phyloP scores from a whole-genome alignment of 345 rosid genomes.

The Bruguiera sexangula region DNA sequence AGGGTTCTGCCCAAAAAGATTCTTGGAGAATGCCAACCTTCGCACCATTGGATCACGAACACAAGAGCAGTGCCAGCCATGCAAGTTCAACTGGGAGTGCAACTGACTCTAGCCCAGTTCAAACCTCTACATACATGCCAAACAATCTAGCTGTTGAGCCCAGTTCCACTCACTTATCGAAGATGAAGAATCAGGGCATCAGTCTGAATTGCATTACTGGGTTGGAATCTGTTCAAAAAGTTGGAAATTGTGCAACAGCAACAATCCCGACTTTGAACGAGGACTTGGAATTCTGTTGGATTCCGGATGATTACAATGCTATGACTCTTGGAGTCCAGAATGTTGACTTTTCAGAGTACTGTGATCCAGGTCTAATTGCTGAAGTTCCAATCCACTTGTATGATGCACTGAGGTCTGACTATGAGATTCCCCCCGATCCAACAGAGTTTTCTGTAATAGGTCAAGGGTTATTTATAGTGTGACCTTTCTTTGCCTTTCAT shows the following conservation, averaged over 20 bases:
- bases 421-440: constrained; percentile 51
- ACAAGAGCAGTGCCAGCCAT: constrained; percentile 28
- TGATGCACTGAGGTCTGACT: constrained; percentile 54
- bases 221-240: constrained; percentile 35
- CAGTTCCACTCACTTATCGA: constrained; percentile 28
- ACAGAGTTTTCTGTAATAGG: constrained; percentile 54
- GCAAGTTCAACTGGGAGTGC: constrained; percentile 18
- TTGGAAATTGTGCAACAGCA: constrained; percentile 33
- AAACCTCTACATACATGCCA: constrained; percentile 24
- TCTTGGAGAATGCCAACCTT: constrained; percentile 34
- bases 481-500: constrained; percentile 26
- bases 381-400: constrained; percentile 52
- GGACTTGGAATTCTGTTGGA: constrained; percentile 47
- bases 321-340: constrained; percentile 49
- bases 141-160: constrained; percentile 34
- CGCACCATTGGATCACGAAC: constrained; percentile 40
- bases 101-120: constrained; percentile 28
- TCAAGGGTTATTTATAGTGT: constrained; percentile 67
- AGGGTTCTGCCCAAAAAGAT: constrained; percentile 36
- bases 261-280: constrained; percentile 41
- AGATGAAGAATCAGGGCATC: constrained; percentile 37
- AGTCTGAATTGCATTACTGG: constrained; percentile 34
- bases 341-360: constrained; percentile 39
- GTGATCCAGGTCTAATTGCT: constrained; percentile 33
- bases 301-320: constrained; percentile 45